Evolutionary conservation across 805 yeast genomes (phyloP).

Genomic region (Blastobotrys chiropterorum): DNA sequence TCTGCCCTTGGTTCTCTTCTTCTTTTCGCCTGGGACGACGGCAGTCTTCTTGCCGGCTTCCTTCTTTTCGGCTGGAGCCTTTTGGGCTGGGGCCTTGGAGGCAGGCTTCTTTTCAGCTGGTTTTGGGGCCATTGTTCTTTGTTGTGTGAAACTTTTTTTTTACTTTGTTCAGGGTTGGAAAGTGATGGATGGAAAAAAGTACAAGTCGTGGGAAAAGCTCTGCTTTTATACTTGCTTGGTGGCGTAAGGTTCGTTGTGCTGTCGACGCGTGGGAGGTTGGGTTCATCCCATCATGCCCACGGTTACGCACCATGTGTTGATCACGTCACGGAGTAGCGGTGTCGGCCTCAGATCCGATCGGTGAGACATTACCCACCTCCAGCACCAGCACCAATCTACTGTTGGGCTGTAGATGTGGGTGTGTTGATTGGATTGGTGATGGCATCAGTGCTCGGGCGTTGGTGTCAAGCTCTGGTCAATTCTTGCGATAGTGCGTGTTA

Average conservation of each 20-base stretch:
- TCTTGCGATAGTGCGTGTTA: too few relatives aligned
- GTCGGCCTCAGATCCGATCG: too few relatives aligned
- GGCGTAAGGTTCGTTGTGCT: background rate
- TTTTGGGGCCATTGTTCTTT: constrained; percentile 34
- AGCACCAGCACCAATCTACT: too few relatives aligned
- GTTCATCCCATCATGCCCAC: too few relatives aligned
- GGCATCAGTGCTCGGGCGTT: too few relatives aligned
- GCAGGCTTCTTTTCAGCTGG: constrained; percentile 61
- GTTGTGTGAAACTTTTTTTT: constrained; percentile 24
- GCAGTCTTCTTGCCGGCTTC: constrained; percentile 86
- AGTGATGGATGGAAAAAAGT: constrained; percentile 22
- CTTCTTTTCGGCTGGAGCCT: constrained; percentile 96
- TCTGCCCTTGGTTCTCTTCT: constrained; percentile 93
- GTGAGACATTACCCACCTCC: too few relatives aligned
- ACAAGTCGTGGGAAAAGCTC: constrained; percentile 5
- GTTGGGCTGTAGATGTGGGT: too few relatives aligned
- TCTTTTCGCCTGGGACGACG: constrained; percentile 66
- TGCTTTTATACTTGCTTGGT: background rate
- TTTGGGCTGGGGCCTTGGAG: constrained; percentile 67
- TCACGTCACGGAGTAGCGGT: too few relatives aligned
- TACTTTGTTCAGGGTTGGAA: constrained; percentile 17
- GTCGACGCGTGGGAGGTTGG: background rate
- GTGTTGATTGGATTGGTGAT: too few relatives aligned
- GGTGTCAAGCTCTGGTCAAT: too few relatives aligned
- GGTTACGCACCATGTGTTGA: too few relatives aligned